Conservation (phyloP, 176 grass and related monocot species). For the Cymbopogon citratus region DNA sequence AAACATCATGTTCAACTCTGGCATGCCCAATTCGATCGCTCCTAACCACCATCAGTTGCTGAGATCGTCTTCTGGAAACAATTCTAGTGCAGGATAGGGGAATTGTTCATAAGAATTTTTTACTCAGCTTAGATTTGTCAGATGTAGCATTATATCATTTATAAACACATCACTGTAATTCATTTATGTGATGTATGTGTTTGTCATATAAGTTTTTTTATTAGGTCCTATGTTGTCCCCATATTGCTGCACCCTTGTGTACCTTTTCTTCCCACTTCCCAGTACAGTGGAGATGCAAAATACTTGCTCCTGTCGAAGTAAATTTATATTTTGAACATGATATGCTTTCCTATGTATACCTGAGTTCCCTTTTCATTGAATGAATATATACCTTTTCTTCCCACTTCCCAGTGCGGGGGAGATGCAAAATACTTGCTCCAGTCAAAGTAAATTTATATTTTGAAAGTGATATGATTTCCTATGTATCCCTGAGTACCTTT, state of each 20-base stretch:
- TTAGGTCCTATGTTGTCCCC: neutral
- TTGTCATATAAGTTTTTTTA: neutral
- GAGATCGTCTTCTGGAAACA: constrained; percentile 67
- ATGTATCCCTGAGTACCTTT: too few relatives aligned
- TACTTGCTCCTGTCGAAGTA: neutral
- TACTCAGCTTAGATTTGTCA: neutral
- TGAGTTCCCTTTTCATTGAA: neutral
- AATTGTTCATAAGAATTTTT: neutral
- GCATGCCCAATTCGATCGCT: constrained; percentile 23
- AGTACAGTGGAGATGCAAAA: neutral
- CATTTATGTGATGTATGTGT: constrained; percentile 1
- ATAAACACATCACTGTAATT: constrained; percentile 27
- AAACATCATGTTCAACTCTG: constrained; percentile 59
- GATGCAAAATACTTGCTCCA: too few relatives aligned
- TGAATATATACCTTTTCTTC: neutral
- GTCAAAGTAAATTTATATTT: too few relatives aligned
- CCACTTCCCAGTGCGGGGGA: too few relatives aligned
- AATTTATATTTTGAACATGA: neutral
- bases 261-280: neutral
- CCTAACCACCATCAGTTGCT: constrained; percentile 61
- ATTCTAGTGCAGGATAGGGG: constrained; percentile 57
- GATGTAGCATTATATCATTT: constrained; percentile 35
- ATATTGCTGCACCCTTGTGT: neutral
- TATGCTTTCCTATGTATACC: neutral
- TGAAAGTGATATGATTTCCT: too few relatives aligned